These are phyloP conservation scores for Fusarium drepaniforme DNA, from an alignment of 2,329 filamentous ascomycete genomes.

Conservation along the genomic window DNA sequence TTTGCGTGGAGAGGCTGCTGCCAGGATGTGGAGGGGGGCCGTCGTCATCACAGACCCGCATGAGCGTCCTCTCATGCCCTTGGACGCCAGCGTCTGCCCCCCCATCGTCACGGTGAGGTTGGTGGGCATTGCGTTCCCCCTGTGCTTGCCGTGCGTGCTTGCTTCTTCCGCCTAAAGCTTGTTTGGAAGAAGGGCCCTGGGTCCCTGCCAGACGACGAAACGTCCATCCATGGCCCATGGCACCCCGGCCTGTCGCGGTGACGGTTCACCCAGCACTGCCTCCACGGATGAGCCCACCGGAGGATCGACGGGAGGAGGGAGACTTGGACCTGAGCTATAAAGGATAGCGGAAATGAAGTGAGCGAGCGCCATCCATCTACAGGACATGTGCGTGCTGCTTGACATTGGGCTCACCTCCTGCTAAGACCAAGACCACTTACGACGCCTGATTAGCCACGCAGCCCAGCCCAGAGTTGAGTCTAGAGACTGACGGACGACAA, in stretches of 20 bases:
- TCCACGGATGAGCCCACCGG: slow-evolving; percentile 45
- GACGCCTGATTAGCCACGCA: no score
- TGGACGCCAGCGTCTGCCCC: not conserved
- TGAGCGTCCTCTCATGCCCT: slow-evolving; percentile 32
- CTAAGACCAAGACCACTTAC: slow-evolving; percentile 24
- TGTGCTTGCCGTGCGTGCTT: slow-evolving; percentile 26
- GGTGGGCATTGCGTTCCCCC: slow-evolving; percentile 32
- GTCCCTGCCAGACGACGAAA: slow-evolving; percentile 42
- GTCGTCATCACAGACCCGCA: slow-evolving; percentile 45
- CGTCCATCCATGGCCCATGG: slow-evolving; percentile 23
- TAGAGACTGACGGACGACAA: slow-evolving; percentile 17
- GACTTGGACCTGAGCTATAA: slow-evolving; percentile 31
- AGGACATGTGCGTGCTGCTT: not conserved
- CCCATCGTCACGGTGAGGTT: slow-evolving; percentile 27
- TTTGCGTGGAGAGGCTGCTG: slow-evolving; percentile 37
- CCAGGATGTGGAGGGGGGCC: slow-evolving; percentile 29
- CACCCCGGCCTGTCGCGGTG: slow-evolving; percentile 40
- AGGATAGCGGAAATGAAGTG: slow-evolving; percentile 34
- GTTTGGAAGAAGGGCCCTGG: slow-evolving; percentile 42
- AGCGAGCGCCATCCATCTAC: slow-evolving; percentile 6
- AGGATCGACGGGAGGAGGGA: slow-evolving; percentile 41
- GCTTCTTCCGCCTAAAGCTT: slow-evolving; percentile 45
- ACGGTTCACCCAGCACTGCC: slow-evolving; percentile 44
- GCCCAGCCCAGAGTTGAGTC: slow-evolving; percentile 6
- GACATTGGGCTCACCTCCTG: slow-evolving; percentile 26